phyloP scores from a whole-genome alignment of 345 rosid genomes.

The Limnanthes douglasii region DNA sequence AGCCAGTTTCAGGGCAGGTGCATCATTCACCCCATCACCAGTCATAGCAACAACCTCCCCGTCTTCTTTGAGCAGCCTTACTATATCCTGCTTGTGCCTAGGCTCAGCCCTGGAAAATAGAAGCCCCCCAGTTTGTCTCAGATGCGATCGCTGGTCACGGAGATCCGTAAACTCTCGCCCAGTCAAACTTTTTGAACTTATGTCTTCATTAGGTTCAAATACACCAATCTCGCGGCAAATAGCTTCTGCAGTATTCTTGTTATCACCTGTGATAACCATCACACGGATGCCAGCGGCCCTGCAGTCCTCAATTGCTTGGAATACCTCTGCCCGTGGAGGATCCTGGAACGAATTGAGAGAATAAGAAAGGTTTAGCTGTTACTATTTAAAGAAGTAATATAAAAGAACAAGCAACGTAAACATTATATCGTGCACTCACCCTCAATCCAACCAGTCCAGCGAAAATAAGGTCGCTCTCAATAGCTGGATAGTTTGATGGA shows the following conservation, averaged over 20 bases:
- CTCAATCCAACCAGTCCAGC: slow-evolving; percentile 81
- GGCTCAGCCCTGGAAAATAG: slow-evolving; percentile 98
- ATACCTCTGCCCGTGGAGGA: slow-evolving; percentile 94
- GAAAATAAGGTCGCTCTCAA: slow-evolving; percentile 63
- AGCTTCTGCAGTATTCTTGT: slow-evolving; percentile 91
- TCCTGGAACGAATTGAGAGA: slow-evolving; percentile 31
- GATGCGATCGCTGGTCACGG: slow-evolving; percentile 33
- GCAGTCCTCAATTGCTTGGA: slow-evolving; percentile 92
- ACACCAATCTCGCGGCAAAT: slow-evolving; percentile 94
- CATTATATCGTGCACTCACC: slow-evolving; percentile 24
- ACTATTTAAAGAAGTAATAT: slow-evolving; percentile 1
- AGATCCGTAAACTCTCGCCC: slow-evolving; percentile 72
- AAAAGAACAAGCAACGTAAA: background rate
- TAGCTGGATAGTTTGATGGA: slow-evolving; percentile 55
- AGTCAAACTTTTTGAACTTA: slow-evolving; percentile 55
- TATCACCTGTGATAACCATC: slow-evolving; percentile 95
- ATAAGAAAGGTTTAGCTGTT: slow-evolving; percentile 4
- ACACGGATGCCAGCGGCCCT: slow-evolving; percentile 93
- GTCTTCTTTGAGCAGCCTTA: slow-evolving; percentile 86
- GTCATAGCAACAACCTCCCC: slow-evolving; percentile 99
- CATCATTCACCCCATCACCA: slow-evolving; percentile 98
- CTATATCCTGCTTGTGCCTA: slow-evolving; percentile 94
- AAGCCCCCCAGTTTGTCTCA: slow-evolving; percentile 67
- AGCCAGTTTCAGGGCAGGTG: slow-evolving; percentile 94
- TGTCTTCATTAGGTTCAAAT: slow-evolving; percentile 50